Base-by-base conservation (phyloP, 2,329 filamentous ascomycete species). In the Aschersonia sp. region DNA sequence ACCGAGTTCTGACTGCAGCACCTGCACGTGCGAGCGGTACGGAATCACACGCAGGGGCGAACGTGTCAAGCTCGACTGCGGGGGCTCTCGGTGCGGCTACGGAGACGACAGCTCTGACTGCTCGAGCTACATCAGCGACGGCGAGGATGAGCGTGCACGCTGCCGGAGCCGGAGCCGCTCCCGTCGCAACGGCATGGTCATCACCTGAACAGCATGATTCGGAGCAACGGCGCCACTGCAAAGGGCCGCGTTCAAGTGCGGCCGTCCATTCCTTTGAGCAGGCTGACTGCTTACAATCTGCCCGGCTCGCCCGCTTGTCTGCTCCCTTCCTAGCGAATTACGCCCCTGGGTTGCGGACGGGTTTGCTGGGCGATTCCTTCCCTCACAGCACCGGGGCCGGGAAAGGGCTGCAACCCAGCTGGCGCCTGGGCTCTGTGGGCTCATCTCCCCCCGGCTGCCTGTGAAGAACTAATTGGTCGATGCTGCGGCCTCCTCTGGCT, bases 31-130 rank as follows among this genome's bases (percentile, higher is more conserved):
- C 71, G 87, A 95, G 67, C 86, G 89, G 70, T 95, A 92, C 72
- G 90, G 89, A 58, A 94, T 97, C 73, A 95, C 89, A 54, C 85
- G 88, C 69, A 82, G 83, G 66, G 88, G 89, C 62, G 84, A 94
- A 66, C 83, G 89, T 60, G 84, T 97, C 76, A 92, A 90, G 77
- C 81, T 95, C 65, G 89, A 95, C 77, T 97, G 90, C 62, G 88
- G 88, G 57, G 90, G 90, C 56, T 73, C 81, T 52, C 83, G 87
- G 63, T 95, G 90, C 69, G 86, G 87, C 60, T 92, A 85, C 69
- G 77, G 76, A 54, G 82, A 86, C 59, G 79, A 84, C 51, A 77
- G 73, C 52, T 76, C 71, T 47, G 76, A 78, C 48, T 87, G 82
- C 73, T 87, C 81, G 55, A 83, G 76, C 57, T 82, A 82, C 56